Evolutionary conservation across 139 green algal genomes (phyloP).

Genomic region (Chlorella sorokiniana): DNA sequence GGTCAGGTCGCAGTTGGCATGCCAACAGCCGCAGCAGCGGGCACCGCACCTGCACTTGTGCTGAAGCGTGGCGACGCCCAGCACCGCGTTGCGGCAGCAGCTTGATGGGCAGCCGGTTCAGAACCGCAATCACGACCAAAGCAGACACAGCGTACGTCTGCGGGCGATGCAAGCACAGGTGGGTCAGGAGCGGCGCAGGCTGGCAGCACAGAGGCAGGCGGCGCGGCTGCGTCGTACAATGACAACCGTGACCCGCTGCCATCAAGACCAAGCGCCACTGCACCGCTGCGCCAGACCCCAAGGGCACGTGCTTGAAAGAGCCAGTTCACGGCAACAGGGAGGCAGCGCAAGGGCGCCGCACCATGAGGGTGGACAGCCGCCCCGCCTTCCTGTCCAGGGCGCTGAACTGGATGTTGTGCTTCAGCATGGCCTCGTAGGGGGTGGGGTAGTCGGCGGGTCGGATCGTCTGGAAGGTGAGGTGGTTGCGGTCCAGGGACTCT

Average conservation of each 20-base stretch:
- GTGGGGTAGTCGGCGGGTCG: constrained; percentile 77
- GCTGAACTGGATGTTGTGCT: constrained; percentile 72
- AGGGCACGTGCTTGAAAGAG: neutral
- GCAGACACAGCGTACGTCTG: constrained; percentile 72
- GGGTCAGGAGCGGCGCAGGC: neutral
- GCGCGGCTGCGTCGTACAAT: neutral
- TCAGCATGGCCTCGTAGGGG: constrained; percentile 71
- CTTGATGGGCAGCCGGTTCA: constrained; percentile 74
- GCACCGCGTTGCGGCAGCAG: constrained; percentile 54
- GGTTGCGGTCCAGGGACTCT: constrained; percentile 24
- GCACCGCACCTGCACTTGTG: neutral
- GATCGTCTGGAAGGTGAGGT: constrained; percentile 71
- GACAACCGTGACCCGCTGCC: too few species aligned
- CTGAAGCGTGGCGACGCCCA: constrained; percentile 32
- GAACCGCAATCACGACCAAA: constrained; percentile 62
- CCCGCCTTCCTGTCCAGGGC: constrained; percentile 66
- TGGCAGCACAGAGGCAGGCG: neutral
- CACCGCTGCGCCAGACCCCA: too few species aligned
- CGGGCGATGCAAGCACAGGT: neutral
- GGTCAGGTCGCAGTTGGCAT: neutral
- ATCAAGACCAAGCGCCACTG: too few species aligned
- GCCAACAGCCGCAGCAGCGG: neutral
- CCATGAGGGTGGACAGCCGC: constrained; percentile 65
- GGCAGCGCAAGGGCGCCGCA: constrained; percentile 10
- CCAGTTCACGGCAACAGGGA: neutral